Conservation (phyloP, 441 rosid genomes). For the Euphorbia celastroides region DNA sequence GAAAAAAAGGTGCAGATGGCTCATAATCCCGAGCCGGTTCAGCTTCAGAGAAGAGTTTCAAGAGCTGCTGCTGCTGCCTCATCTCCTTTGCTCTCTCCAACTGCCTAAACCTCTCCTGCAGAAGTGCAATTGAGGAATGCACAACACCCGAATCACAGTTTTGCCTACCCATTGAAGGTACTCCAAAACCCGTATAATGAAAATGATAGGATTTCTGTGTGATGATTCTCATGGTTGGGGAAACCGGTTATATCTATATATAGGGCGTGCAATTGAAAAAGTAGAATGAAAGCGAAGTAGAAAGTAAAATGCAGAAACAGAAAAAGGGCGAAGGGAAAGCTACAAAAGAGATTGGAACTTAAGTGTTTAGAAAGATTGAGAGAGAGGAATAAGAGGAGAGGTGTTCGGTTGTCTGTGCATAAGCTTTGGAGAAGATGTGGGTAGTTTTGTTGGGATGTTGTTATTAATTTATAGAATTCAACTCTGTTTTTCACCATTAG, state of each 20-base stretch:
- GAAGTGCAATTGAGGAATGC: conserved; percentile 36
- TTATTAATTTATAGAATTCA: conserved; percentile 4
- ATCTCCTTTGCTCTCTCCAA: conserved; percentile 40
- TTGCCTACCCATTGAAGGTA: conserved; percentile 29
- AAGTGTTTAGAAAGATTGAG: conserved; percentile 26
- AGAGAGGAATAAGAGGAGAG: conserved; percentile 30
- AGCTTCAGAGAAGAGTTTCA: conserved; percentile 22
- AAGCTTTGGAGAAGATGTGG: conserved; percentile 28
- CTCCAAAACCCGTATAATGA: conserved; percentile 18
- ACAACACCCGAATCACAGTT: conserved; percentile 19
- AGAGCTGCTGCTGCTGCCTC: conserved; percentile 36
- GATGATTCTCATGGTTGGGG: background rate
- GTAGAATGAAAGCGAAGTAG: conserved; percentile 2
- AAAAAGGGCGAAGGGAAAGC: conserved; percentile 20
- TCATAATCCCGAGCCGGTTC: conserved; percentile 17
- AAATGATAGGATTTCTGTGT: conserved; percentile 11
- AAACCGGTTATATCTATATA: background rate
- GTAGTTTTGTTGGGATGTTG: conserved; percentile 26
- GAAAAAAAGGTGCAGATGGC: conserved; percentile 23
- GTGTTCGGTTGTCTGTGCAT: conserved; percentile 24
- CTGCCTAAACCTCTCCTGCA: conserved; percentile 43
- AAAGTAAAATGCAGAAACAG: conserved; percentile 11
- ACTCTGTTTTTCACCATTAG: no score
- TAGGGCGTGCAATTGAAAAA: background rate
- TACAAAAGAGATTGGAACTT: conserved; percentile 21